A percentile compares a stretch with the other conserved stretches of the same genome.
Evolutionary conservation across 2,329 filamentous ascomycete species (phyloP).

Genomic region (Coniochaeta hoffmannii): DNA sequence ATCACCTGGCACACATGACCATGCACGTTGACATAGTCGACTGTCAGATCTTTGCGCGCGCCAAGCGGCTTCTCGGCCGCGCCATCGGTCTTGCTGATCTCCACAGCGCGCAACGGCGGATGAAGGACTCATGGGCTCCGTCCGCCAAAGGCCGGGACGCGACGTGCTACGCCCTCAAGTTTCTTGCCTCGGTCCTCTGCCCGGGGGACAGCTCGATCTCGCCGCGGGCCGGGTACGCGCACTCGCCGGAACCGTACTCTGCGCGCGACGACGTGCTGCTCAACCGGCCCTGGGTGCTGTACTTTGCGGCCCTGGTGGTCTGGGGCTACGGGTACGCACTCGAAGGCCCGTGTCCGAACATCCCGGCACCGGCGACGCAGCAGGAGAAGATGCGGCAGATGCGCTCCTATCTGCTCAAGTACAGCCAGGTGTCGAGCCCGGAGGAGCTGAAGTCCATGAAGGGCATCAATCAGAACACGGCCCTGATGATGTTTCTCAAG

Average conservation of each 20-base stretch:
- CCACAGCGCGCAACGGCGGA: slow-evolving; percentile 68
- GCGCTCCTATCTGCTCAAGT: slow-evolving; percentile 66
- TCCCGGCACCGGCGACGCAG: slow-evolving; percentile 45
- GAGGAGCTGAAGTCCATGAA: slow-evolving; percentile 67
- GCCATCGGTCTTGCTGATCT: slow-evolving; percentile 79
- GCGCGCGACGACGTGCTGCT: slow-evolving; percentile 83
- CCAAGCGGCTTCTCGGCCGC: slow-evolving; percentile 75
- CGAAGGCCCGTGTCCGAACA: slow-evolving; percentile 63
- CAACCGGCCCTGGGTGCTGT: slow-evolving; percentile 91
- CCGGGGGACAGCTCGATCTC: slow-evolving; percentile 38
- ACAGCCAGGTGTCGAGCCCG: slow-evolving; percentile 65
- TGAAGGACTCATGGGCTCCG: slow-evolving; percentile 85
- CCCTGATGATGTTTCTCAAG: slow-evolving; percentile 72
- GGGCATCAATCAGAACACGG: slow-evolving; percentile 76
- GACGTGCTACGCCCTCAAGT: slow-evolving; percentile 85
- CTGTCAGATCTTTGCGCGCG: slow-evolving; percentile 89
- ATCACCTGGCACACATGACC: slow-evolving; percentile 93
- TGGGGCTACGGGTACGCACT: slow-evolving; percentile 93
- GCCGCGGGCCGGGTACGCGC: slow-evolving; percentile 28
- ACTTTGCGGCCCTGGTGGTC: slow-evolving; percentile 84
- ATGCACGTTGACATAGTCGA: slow-evolving; percentile 98
- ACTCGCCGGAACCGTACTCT: slow-evolving; percentile 52
- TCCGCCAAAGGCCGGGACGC: slow-evolving; percentile 84
- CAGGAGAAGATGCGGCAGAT: slow-evolving; percentile 69
- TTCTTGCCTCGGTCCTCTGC: slow-evolving; percentile 76